Base-by-base conservation (phyloP, 371 early-diverging fungal species). In the Coemansia sp. region DNA sequence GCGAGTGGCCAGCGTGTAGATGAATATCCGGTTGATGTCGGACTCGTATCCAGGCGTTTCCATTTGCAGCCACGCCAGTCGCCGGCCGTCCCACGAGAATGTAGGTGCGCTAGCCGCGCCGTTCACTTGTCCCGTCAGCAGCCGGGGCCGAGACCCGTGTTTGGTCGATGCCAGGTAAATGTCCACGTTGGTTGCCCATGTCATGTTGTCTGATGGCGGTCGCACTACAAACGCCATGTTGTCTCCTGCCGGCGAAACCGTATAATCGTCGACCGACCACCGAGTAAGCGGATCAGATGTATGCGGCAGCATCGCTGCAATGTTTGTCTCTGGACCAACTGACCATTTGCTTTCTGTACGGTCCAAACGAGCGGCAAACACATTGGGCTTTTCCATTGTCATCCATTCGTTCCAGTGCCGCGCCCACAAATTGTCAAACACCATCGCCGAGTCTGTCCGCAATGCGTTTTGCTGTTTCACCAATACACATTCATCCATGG, bases 51-150 rank as follows among this genome's bases (percentile, higher is more conserved):
- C 87, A 8, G 87, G 88, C 25, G 70, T 82, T 56, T 80, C 69
- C 89, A 90, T 91, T 78, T 92, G 91, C 30, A 92, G 80, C 80
- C 89, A 93, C 5, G 79, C 79, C 25, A 79, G 21, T 33, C 20
- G 18, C 14, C 26, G 51, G 18, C 79, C 79, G n/a, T 79, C 79
- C 9, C 33, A 14, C 5, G 77, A 75, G 37, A 75, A 79, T 16
- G 52, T 58, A 0, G 78, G 78, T 0, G 55, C 39, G 18, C 75
- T 61, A n/a, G 79, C 71, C 3, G 59, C 25, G 0, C 75, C 77
- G 8, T 67, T 51, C 20, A 68, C 52, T 3, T 23, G 51, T 5
- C 71, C 79, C 42, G 88, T 89, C 26, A 75, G 62, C 59, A 75
- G 48, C 21, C 26, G 44, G 1, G 30, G 18, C 33, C 39, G 28